Conservation (phyloP, 1,139 yeast genomes). For the Lodderomyces metapsilosis region DNA sequence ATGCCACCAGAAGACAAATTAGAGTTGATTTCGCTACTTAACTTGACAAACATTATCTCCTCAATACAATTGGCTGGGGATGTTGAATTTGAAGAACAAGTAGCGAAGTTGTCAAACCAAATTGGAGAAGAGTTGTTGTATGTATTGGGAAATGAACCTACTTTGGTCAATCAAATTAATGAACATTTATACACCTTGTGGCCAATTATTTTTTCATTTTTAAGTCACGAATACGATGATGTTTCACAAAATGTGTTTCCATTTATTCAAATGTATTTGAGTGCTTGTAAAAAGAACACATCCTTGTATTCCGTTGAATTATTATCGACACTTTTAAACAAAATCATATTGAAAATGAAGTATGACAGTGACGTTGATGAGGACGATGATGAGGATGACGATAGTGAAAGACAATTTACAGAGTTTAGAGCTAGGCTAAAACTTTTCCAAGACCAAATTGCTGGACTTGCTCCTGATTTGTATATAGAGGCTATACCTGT, state of each 20-base stretch:
- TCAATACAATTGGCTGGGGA: slow-evolving; percentile 36
- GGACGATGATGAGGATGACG: slow-evolving; percentile 46
- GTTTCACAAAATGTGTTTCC: slow-evolving; percentile 81
- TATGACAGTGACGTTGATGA: slow-evolving; percentile 76
- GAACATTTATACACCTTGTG: slow-evolving; percentile 46
- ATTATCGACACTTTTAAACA: slow-evolving; percentile 61
- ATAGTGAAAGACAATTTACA: slow-evolving; percentile 68
- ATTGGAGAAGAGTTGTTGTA: slow-evolving; percentile 74
- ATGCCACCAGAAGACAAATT: slow-evolving; percentile 89
- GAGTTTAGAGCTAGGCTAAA: slow-evolving; percentile 75
- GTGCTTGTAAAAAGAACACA: slow-evolving; percentile 61
- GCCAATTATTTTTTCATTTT: slow-evolving; percentile 70
- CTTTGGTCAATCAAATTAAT: slow-evolving; percentile 42
- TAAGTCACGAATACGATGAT: slow-evolving; percentile 85
- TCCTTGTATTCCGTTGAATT: slow-evolving; percentile 43
- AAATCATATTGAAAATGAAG: slow-evolving; percentile 74
- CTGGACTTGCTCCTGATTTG: slow-evolving; percentile 68
- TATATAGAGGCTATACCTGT: slow-evolving; percentile 69
- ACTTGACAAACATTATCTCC: slow-evolving; percentile 57
- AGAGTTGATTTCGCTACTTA: slow-evolving; percentile 67
- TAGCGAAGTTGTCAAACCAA: slow-evolving; percentile 72
- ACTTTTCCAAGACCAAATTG: slow-evolving; percentile 81
- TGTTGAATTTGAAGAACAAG: slow-evolving; percentile 71
- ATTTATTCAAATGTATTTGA: slow-evolving; percentile 70
- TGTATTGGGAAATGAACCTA: slow-evolving; percentile 54